Evolutionary conservation across 352 stramenopile species (phyloP).

Genomic region (Phytophthora chlamydospora): DNA sequence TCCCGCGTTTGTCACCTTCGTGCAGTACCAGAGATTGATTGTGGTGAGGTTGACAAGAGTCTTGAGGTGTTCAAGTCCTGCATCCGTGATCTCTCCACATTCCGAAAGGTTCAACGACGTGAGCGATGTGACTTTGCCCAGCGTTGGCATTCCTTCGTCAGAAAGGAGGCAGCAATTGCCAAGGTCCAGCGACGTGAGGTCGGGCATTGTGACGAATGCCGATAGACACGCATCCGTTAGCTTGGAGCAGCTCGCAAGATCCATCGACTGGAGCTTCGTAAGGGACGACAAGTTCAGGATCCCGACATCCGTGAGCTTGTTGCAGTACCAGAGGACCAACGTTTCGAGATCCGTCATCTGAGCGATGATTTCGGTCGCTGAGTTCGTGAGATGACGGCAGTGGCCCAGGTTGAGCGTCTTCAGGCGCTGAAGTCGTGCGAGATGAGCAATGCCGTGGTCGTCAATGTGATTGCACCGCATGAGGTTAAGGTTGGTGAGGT

Average conservation of each 20-base stretch:
- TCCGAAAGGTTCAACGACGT: slow-evolving; percentile 78
- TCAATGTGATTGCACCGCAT: slow-evolving; percentile 85
- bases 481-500: slow-evolving; percentile 76
- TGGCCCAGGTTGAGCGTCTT: slow-evolving; percentile 83
- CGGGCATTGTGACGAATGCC: slow-evolving; percentile 56
- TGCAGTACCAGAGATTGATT: slow-evolving; percentile 87
- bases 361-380: slow-evolving; percentile 42
- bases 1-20: slow-evolving; percentile 63
- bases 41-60: slow-evolving; percentile 55
- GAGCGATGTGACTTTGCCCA: slow-evolving; percentile 57
- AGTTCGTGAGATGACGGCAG: slow-evolving; percentile 81
- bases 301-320: slow-evolving; percentile 78
- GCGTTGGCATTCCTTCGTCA: slow-evolving; percentile 56
- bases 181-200: slow-evolving; percentile 74
- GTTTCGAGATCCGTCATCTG: slow-evolving; percentile 59
- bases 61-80: slow-evolving; percentile 52
- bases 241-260: slow-evolving; percentile 78
- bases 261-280: slow-evolving; percentile 63
- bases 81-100: slow-evolving; percentile 73
- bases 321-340: slow-evolving; percentile 86
- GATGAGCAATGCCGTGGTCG: slow-evolving; percentile 51
- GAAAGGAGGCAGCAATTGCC: slow-evolving; percentile 83
- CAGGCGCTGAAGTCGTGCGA: slow-evolving; percentile 52
- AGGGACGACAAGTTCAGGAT: slow-evolving; percentile 48
- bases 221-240: slow-evolving; percentile 60